Percentiles rank a stretch among this genome's conserved stretches.
Evolutionary conservation across 129 eudicot genomes (phyloP).

Genomic region (Artemisia argyi): DNA sequence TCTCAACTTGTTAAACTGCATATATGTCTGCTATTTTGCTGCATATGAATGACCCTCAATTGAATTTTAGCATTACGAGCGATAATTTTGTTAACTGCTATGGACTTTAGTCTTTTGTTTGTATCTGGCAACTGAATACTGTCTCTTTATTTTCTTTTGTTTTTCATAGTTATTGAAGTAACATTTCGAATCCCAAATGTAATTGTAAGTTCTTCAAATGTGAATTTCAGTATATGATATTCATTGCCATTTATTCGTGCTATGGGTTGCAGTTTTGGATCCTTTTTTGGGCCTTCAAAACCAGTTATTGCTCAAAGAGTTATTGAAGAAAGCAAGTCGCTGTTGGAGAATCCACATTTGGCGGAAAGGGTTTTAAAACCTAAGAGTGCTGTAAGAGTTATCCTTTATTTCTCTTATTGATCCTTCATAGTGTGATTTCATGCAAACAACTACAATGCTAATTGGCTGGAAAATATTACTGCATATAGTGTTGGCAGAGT

Average conservation of each 20-base stretch:
- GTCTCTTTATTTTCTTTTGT: background rate
- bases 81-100: background rate
- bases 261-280: conserved; percentile 72
- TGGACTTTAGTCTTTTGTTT: background rate
- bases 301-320: conserved; percentile 98
- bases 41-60: background rate
- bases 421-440: conserved; percentile 4
- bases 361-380: conserved; percentile 52
- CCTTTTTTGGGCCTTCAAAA: conserved; percentile 95
- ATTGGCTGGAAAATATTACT: background rate
- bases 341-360: conserved; percentile 83
- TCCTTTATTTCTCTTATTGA: conserved; percentile 11
- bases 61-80: conserved; percentile 2
- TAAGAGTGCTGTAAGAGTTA: conserved; percentile 49
- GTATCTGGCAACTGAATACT: conserved; percentile 5
- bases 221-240: background rate
- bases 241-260: background rate
- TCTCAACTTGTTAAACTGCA: background rate
- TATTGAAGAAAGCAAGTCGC: conserved; percentile 90
- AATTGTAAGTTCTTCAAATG: background rate
- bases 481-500: background rate
- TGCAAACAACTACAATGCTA: conserved; percentile 8
- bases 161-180: conserved; percentile 5
- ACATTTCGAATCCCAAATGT: background rate
- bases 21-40: background rate